These are phyloP conservation scores for Mesembryanthemum crystallinum DNA, from an alignment of 148 eudicot genomes.

Conservation along the genomic window DNA sequence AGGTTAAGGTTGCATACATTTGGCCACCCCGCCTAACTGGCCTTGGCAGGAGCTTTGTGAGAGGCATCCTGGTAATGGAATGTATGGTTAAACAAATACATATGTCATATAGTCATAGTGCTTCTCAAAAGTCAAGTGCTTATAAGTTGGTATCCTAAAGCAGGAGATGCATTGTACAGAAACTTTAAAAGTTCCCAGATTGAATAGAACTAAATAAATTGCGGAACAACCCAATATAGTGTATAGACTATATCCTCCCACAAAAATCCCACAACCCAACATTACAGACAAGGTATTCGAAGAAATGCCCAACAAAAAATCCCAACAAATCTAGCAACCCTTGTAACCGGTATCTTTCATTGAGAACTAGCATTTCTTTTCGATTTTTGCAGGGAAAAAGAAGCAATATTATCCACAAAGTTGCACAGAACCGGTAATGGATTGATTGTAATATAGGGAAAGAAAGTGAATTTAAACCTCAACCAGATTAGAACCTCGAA, in stretches of 20 bases:
- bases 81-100: not conserved
- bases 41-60: no score
- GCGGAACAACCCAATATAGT: not conserved
- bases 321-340: not conserved
- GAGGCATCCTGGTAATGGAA: no score
- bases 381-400: not conserved
- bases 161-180: not conserved
- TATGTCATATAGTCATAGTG: not conserved
- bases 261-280: not conserved
- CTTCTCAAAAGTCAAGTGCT: not conserved
- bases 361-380: not conserved
- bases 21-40: no score
- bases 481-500: constrained; percentile 82
- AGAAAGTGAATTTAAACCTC: constrained; percentile 43
- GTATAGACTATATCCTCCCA: not conserved
- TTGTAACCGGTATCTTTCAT: not conserved
- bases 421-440: not conserved
- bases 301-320: not conserved
- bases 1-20: no score
- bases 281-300: constrained; percentile 1
- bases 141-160: not conserved
- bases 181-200: not conserved
- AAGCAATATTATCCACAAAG: not conserved
- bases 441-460: not conserved
- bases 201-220: not conserved